Evolutionary conservation across 2,329 filamentous ascomycete species (phyloP).

Genomic region (Arthroderma sp.): DNA sequence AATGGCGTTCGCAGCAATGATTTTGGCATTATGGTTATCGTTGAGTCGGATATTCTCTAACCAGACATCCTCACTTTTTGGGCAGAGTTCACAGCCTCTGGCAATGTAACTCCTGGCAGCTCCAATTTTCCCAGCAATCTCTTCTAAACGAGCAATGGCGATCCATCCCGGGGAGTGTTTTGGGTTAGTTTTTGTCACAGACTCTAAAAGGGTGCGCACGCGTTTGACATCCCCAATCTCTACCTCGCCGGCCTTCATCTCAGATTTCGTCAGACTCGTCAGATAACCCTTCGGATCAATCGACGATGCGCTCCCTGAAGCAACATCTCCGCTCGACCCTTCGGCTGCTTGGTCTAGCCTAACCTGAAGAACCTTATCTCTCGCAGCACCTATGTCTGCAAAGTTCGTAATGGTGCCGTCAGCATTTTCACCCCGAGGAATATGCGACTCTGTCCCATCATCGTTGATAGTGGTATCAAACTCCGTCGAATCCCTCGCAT

Average conservation of each 20-base stretch:
- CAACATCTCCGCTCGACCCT: conserved; percentile 55
- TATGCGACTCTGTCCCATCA: conserved; percentile 50
- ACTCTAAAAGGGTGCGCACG: conserved; percentile 83
- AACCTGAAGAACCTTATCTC: conserved; percentile 93
- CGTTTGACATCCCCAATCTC: conserved; percentile 92
- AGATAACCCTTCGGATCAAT: conserved; percentile 95
- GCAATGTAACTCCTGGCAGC: conserved; percentile 80
- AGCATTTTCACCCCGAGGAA: conserved; percentile 34
- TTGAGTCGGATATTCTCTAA: conserved; percentile 90
- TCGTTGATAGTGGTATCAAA: conserved; percentile 81
- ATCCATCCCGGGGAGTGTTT: conserved; percentile 94
- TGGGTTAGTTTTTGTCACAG: conserved; percentile 92
- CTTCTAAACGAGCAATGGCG: conserved; percentile 81
- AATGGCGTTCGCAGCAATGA: conserved; percentile 88
- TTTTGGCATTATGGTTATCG: conserved; percentile 82
- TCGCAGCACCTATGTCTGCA: conserved; percentile 87
- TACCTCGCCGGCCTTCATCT: conserved; percentile 64
- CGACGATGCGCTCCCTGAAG: conserved; percentile 69
- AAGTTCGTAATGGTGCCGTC: conserved; percentile 98
- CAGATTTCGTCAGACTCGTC: conserved; percentile 74
- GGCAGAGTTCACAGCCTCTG: conserved; percentile 78
- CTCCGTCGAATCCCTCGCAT: conserved; percentile 66
- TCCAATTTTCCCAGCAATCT: conserved; percentile 81
- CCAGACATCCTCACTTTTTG: conserved; percentile 92
- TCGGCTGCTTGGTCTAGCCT: conserved; percentile 79